Conservation (phyloP, 176 grass and related monocot species). For the Cymbopogon citratus region DNA sequence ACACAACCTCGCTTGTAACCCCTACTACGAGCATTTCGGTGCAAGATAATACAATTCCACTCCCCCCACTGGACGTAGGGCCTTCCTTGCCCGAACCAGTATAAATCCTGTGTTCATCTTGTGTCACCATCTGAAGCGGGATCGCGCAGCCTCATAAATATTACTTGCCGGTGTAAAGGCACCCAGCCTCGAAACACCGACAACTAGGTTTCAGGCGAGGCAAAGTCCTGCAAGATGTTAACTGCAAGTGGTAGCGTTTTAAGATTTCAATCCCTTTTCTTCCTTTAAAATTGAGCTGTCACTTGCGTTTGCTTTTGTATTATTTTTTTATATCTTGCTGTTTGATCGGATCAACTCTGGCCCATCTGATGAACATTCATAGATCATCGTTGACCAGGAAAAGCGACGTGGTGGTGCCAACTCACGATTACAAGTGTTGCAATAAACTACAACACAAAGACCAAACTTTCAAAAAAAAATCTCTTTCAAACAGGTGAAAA, state of each 20-base stretch:
- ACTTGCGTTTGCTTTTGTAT: neutral
- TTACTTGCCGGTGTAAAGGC: too few relatives aligned
- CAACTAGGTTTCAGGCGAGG: neutral
- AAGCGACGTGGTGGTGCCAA: neutral
- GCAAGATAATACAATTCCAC: too few relatives aligned
- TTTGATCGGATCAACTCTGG: neutral
- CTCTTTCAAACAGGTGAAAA: neutral
- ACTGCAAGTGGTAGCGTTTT: too few relatives aligned
- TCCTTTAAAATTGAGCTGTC: neutral
- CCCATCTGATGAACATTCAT: neutral
- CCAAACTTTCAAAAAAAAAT: neutral
- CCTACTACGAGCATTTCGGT: too few relatives aligned
- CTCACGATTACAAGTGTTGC: neutral
- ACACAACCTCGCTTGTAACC: too few relatives aligned
- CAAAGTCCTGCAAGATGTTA: neutral
- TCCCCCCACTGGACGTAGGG: too few relatives aligned
- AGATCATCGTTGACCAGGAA: constrained; percentile 13
- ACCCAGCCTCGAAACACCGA: too few relatives aligned
- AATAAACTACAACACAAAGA: neutral
- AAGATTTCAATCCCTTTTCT: too few relatives aligned
- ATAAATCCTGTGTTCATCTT: too few relatives aligned
- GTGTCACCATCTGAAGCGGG: too few relatives aligned
- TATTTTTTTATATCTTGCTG: neutral
- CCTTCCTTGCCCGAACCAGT: too few relatives aligned
- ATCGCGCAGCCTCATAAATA: too few relatives aligned